phyloP scores from a whole-genome alignment of 768 basidiomycete species.

The Butyriboletus loyo region DNA sequence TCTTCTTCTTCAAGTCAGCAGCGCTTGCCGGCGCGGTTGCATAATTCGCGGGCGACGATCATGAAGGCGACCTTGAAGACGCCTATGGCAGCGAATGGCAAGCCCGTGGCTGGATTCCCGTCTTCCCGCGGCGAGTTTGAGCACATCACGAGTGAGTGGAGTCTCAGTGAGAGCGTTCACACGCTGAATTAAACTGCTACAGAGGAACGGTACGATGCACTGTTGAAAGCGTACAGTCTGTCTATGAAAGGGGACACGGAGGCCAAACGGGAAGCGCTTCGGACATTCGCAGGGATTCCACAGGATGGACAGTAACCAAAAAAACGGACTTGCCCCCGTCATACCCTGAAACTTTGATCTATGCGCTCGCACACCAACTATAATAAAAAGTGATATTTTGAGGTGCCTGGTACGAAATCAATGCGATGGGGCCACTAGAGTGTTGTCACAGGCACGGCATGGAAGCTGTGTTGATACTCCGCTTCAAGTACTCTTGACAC shows the following conservation, averaged over 20 bases:
- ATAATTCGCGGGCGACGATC: constrained; percentile 33
- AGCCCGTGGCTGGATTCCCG: constrained; percentile 37
- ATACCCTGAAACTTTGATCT: too few relatives aligned
- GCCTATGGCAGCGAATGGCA: constrained; percentile 32
- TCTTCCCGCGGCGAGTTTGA: constrained; percentile 41
- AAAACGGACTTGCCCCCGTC: too few relatives aligned
- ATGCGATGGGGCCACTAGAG: too few relatives aligned
- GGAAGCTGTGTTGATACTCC: too few relatives aligned
- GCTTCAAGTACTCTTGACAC: too few relatives aligned
- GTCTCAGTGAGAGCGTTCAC: not conserved
- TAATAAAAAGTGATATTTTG: too few relatives aligned
- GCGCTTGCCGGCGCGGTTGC: constrained; percentile 36
- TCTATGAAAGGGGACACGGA: constrained; percentile 39
- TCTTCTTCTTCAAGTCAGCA: constrained; percentile 33
- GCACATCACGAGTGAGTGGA: constrained; percentile 41
- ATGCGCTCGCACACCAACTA: too few relatives aligned
- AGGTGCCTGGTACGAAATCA: too few relatives aligned
- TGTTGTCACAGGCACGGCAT: too few relatives aligned
- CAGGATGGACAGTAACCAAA: constrained; percentile 21
- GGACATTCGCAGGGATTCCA: constrained; percentile 37
- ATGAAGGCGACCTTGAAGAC: constrained; percentile 33
- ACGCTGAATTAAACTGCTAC: not conserved
- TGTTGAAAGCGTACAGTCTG: constrained; percentile 35
- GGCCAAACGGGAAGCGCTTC: constrained; percentile 38
- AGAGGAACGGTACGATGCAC: constrained; percentile 42